Evolutionary conservation across 768 basidiomycete genomes (phyloP).

Genomic region (Gymnopilus junonius): DNA sequence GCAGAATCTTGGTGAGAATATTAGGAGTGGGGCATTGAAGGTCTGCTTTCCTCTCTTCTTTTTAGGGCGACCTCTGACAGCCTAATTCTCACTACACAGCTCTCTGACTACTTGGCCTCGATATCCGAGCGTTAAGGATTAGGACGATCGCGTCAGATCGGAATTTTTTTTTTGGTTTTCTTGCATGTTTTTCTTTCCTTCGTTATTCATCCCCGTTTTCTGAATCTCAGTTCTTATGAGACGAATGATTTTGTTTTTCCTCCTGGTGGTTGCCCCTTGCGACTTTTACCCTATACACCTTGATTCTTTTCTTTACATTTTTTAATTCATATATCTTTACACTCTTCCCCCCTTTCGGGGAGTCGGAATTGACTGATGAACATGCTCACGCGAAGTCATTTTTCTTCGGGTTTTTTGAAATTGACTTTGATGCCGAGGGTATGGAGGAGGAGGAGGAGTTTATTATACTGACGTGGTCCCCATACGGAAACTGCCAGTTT

Average conservation of each 20-base stretch:
- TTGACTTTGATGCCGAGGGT: too few relatives aligned
- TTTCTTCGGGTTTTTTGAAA: too few relatives aligned
- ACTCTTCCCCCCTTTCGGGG: too few relatives aligned
- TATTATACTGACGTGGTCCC: too few relatives aligned
- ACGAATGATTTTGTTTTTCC: background rate
- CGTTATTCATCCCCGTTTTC: too few relatives aligned
- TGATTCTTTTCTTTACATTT: too few relatives aligned
- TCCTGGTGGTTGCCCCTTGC: background rate
- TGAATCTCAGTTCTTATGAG: background rate
- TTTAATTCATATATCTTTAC: too few relatives aligned
- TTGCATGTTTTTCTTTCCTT: background rate
- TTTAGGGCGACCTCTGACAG: background rate
- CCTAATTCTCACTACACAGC: constrained; percentile 31
- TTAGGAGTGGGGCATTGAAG: constrained; percentile 83
- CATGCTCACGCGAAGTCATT: too few relatives aligned
- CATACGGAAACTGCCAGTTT: too few relatives aligned
- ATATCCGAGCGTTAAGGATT: constrained; percentile 53
- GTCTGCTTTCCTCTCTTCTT: constrained; percentile 37
- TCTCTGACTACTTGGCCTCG: constrained; percentile 72
- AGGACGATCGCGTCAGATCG: background rate
- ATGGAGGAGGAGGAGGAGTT: too few relatives aligned
- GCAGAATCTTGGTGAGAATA: constrained; percentile 80
- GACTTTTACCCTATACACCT: too few relatives aligned
- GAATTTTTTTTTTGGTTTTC: background rate
- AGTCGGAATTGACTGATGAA: too few relatives aligned